These are phyloP conservation scores for Micractinium conductrix DNA, from an alignment of 139 green algal species.

Conservation along the genomic window DNA sequence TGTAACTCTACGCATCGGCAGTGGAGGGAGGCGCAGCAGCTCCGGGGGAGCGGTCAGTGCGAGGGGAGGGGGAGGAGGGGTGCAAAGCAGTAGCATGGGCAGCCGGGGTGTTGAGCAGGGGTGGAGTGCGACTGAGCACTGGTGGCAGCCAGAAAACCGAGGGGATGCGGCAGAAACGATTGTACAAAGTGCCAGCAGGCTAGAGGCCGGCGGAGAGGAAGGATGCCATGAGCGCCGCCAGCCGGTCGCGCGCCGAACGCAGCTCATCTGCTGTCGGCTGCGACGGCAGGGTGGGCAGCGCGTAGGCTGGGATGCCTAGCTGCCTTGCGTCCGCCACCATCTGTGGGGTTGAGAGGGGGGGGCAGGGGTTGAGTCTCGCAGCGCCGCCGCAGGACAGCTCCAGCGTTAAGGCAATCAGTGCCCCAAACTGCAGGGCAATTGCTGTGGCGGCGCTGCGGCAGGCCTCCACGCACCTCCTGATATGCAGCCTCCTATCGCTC, in stretches of 20 bases:
- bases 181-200: too few species aligned
- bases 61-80: neutral
- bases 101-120: too few species aligned
- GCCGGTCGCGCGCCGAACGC: neutral
- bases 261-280: conserved; percentile 8
- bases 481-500: conserved; percentile 31
- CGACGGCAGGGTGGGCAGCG: conserved; percentile 16
- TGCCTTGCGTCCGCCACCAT: conserved; percentile 31
- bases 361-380: neutral
- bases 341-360: neutral
- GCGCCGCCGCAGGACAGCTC: too few species aligned
- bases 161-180: too few species aligned
- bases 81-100: neutral
- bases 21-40: too few species aligned
- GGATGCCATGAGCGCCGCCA: conserved; percentile 22
- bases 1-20: neutral
- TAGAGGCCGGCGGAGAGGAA: conserved; percentile 34
- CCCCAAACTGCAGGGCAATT: neutral
- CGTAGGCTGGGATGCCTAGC: conserved; percentile 37
- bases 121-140: too few species aligned
- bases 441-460: neutral
- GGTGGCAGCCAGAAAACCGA: too few species aligned
- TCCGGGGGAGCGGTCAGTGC: too few species aligned
- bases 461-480: neutral
- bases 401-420: neutral